These are phyloP conservation scores for Russula abietina DNA, from an alignment of 768 basidiomycete genomes.

Conservation along the genomic window DNA sequence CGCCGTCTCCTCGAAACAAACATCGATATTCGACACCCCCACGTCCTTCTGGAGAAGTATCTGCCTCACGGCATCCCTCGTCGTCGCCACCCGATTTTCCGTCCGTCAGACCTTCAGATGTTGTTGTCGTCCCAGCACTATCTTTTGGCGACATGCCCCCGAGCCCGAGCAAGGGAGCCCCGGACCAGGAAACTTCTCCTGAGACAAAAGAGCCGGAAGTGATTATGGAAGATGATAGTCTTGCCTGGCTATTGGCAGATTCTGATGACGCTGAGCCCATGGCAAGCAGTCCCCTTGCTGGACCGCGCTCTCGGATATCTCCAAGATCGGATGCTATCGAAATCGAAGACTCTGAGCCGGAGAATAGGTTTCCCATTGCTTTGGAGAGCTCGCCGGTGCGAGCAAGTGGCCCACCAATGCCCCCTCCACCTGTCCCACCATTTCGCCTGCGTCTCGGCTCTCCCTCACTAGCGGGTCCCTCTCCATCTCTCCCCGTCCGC, in stretches of 20 bases:
- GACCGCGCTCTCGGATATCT: background rate
- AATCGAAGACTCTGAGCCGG: conserved; percentile 15
- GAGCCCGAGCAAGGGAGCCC: background rate
- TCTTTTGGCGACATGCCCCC: background rate
- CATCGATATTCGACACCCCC: background rate
- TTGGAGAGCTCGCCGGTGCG: conserved; percentile 7
- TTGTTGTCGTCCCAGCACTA: background rate
- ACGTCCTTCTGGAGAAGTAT: background rate
- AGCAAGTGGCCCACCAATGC: background rate
- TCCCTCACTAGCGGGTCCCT: conserved; percentile 29
- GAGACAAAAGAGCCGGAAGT: background rate
- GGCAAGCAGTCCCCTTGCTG: conserved; percentile 7
- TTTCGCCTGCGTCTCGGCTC: conserved; percentile 27
- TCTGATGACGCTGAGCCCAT: conserved; percentile 15
- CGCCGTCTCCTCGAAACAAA: conserved; percentile 7
- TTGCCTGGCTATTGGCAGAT: conserved; percentile 24
- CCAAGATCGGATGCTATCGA: conserved; percentile 13
- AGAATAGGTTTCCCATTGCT: conserved; percentile 5
- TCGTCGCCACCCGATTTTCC: conserved; percentile 3
- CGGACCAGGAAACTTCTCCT: background rate
- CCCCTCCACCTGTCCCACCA: conserved; percentile 34
- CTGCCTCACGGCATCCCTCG: background rate
- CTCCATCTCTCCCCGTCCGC: conserved; percentile 43
- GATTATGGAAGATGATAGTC: conserved; percentile 13
- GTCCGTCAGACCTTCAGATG: background rate